Evolutionary conservation across 2,329 filamentous ascomycete species (phyloP), one percentile per base, ranked within the genome.

Genomic region (Botrytis paeoniae): DNA sequence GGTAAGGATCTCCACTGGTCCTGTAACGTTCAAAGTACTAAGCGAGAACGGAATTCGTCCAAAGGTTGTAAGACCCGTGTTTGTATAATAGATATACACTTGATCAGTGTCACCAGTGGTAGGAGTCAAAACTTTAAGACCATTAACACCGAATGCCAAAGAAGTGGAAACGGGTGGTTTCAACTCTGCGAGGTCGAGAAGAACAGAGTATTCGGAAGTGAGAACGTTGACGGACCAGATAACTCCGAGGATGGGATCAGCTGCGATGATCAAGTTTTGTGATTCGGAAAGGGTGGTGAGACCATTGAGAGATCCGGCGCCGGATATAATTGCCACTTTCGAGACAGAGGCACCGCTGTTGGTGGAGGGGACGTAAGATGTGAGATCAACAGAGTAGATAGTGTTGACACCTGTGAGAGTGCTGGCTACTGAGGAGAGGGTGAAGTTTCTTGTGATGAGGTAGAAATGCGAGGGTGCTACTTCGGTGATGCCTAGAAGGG

Each of bases 401-500:
- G 77, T 70, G 54, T 71, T 73, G 18, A 73, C 62, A 8, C 73
- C 74, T 3, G 62, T 39, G 3, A 22, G 64, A 3, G 71, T 12
- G 16, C 72, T 65, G 6, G 60, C 69, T 9, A 61, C 39, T 9
- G 75, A 72, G 10, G 72, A 71, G 25, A 75, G 39, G 18, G 75
- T 69, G 54, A 76, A 75, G 43, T 76, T 75, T 4, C 66, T 57
- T 71, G 80, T 83, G 32, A 81, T 75, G 29, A 76, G 5, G 59
- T 76, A 77, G 70, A 76, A 78, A 8, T 70, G 60, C 45, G 83
- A 79, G 18, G 70, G 73, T 14, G 45, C n/a, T 4, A 80, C 74
- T 75, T 84, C 81, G 8, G 81, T 80, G n/a, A 84, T 82, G 1
- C 82, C 82, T 3, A 81, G 74, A 18, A 83, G 69, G 25, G 78